Conservation (phyloP, 106 monocot species). For the Dendrobium huoshanense region DNA sequence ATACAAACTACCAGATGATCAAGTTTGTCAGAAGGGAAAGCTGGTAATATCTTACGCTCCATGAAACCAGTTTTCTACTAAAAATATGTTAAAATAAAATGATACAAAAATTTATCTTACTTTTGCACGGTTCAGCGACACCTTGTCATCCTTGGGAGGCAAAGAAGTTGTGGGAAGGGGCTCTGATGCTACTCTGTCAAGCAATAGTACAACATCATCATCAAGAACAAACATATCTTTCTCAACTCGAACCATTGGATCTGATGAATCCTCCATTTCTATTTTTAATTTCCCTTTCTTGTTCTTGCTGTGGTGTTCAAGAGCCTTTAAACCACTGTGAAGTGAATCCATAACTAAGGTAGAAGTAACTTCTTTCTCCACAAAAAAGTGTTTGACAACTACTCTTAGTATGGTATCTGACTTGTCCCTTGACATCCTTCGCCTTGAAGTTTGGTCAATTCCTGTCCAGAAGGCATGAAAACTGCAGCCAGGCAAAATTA, state of each 20-base stretch:
- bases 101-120: slow-evolving; percentile 23
- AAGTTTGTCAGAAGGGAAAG: background rate
- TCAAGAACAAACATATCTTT: slow-evolving; percentile 75
- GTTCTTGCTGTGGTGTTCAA: slow-evolving; percentile 71
- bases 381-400: slow-evolving; percentile 83
- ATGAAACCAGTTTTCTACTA: background rate
- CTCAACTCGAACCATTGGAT: slow-evolving; percentile 61
- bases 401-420: slow-evolving; percentile 65
- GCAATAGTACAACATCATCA: slow-evolving; percentile 69
- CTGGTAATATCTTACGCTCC: background rate
- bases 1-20: background rate
- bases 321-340: slow-evolving; percentile 78
- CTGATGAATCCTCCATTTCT: slow-evolving; percentile 47
- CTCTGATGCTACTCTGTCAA: slow-evolving; percentile 63
- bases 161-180: slow-evolving; percentile 52
- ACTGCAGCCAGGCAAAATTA: slow-evolving; percentile 39
- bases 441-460: slow-evolving; percentile 39
- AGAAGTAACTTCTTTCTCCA: slow-evolving; percentile 97
- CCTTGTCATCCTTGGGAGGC: slow-evolving; percentile 81
- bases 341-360: slow-evolving; percentile 98
- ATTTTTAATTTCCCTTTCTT: slow-evolving; percentile 31
- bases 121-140: slow-evolving; percentile 70
- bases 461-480: slow-evolving; percentile 79
- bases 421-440: slow-evolving; percentile 70
- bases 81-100: background rate